These are phyloP conservation scores for Flaveria sonorensis DNA, from an alignment of 129 eudicot genomes.

Conservation along the genomic window DNA sequence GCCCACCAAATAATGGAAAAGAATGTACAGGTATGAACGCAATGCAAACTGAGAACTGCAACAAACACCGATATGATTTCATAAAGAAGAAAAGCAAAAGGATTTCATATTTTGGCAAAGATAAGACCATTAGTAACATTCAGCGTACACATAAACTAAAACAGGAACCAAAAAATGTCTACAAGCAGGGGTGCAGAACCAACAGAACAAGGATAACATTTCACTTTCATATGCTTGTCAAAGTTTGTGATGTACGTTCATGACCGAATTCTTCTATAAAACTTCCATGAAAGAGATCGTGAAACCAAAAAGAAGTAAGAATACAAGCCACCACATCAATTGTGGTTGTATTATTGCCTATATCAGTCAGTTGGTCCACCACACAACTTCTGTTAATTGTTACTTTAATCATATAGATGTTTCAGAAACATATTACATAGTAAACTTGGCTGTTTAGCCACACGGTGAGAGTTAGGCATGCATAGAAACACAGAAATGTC, in stretches of 20 bases:
- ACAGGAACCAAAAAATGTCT: constrained; percentile 20
- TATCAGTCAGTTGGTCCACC: background rate
- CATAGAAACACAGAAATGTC: background rate
- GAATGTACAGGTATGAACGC: constrained; percentile 81
- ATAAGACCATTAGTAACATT: background rate
- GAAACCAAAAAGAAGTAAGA: background rate
- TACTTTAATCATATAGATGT: constrained; percentile 3
- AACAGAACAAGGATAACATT: background rate
- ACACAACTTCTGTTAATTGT: constrained; percentile 4
- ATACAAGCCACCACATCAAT: background rate
- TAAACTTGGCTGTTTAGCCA: background rate
- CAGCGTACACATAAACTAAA: constrained; percentile 14
- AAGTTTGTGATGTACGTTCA: background rate
- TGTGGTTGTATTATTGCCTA: background rate
- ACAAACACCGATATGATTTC: constrained; percentile 15
- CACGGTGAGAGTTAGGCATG: background rate
- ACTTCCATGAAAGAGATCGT: constrained; percentile 1
- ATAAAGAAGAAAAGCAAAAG: background rate
- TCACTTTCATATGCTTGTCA: background rate
- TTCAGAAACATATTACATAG: background rate
- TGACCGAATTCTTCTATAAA: background rate
- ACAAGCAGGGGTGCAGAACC: constrained; percentile 10
- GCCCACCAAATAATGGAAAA: constrained; percentile 78
- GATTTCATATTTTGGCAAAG: constrained; percentile 3
- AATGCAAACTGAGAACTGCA: constrained; percentile 90